A percentile compares a stretch with the other conserved stretches of the same genome.
These are phyloP conservation scores for Magnaporthiopsis rhizophila DNA, from an alignment of 2,329 filamentous ascomycete species.

Conservation along the genomic window DNA sequence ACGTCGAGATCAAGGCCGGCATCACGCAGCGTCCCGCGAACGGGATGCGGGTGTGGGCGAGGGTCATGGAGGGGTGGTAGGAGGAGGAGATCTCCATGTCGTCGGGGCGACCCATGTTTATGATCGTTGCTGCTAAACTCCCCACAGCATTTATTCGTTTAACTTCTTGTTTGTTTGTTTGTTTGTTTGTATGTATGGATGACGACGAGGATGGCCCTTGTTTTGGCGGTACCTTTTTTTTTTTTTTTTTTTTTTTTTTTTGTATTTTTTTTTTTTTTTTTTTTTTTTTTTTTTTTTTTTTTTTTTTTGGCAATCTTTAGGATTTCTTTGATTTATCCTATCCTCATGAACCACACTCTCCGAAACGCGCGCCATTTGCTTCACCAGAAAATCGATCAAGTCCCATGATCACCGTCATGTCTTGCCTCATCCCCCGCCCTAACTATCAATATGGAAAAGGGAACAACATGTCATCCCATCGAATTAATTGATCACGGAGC, in stretches of 20 bases:
- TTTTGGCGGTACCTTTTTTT: too few species aligned
- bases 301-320: not conserved
- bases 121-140: too few species aligned
- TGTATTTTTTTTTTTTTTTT: too few species aligned
- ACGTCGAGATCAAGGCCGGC: constrained; percentile 58
- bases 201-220: too few species aligned
- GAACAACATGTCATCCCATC: not conserved
- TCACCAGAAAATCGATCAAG: not conserved
- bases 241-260: too few species aligned
- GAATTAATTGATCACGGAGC: not conserved
- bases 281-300: too few species aligned
- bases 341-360: not conserved
- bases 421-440: not conserved
- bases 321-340: too few species aligned
- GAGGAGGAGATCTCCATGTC: too few species aligned
- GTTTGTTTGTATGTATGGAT: too few species aligned
- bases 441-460: not conserved
- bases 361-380: not conserved
- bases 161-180: too few species aligned
- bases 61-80: constrained; percentile 59
- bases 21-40: constrained; percentile 66
- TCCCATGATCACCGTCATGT: not conserved
- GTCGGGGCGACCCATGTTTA: too few species aligned
- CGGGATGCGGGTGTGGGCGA: constrained; percentile 63
- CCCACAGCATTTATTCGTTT: too few species aligned